Evolutionary conservation across 2,329 filamentous ascomycete genomes (phyloP).

Genomic region (Aureobasidium mangrovei): DNA sequence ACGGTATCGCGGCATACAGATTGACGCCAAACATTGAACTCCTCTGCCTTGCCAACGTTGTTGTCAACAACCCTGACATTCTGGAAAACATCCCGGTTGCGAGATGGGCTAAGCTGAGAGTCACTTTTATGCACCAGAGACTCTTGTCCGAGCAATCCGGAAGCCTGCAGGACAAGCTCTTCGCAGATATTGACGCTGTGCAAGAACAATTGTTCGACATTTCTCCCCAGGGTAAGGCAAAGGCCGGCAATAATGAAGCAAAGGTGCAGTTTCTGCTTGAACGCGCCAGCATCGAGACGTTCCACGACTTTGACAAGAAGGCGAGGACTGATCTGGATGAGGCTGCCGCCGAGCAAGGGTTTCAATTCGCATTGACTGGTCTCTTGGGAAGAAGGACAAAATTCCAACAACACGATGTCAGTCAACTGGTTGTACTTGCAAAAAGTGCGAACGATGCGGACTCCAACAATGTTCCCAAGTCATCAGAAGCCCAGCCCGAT

Average conservation of each 20-base stretch:
- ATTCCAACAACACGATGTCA: slow-evolving; percentile 70
- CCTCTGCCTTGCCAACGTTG: slow-evolving; percentile 63
- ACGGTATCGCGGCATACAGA: slow-evolving; percentile 79
- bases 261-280: slow-evolving; percentile 69
- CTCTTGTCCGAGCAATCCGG: slow-evolving; percentile 55
- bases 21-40: slow-evolving; percentile 78
- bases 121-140: slow-evolving; percentile 65
- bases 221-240: slow-evolving; percentile 22
- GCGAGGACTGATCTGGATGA: slow-evolving; percentile 62
- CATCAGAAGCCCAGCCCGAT: background rate
- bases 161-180: slow-evolving; percentile 52
- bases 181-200: slow-evolving; percentile 49
- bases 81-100: slow-evolving; percentile 37
- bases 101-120: slow-evolving; percentile 59
- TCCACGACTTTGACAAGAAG: slow-evolving; percentile 71
- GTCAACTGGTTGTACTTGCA: slow-evolving; percentile 84
- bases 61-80: slow-evolving; percentile 43
- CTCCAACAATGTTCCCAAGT: background rate
- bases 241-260: slow-evolving; percentile 24
- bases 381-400: slow-evolving; percentile 76
- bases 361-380: slow-evolving; percentile 77
- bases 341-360: slow-evolving; percentile 58
- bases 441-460: slow-evolving; percentile 48
- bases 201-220: slow-evolving; percentile 33
- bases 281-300: slow-evolving; percentile 70